These are phyloP conservation scores for Biscogniauxia mediterranea DNA, from an alignment of 2,329 filamentous ascomycete genomes.

Conservation along the genomic window DNA sequence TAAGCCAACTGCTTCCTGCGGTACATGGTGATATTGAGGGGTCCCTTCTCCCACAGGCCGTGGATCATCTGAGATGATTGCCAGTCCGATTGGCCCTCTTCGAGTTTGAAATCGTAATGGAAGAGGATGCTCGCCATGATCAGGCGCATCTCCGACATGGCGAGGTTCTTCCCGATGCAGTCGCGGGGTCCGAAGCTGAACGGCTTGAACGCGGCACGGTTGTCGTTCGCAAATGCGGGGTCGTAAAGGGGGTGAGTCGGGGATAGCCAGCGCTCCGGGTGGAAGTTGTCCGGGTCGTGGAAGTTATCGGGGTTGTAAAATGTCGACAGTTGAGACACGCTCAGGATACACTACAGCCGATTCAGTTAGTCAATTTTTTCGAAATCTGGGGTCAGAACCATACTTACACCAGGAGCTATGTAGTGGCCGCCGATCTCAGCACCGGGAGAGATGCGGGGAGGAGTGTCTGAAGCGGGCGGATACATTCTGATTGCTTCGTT, in stretches of 20 bases:
- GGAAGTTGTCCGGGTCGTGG: constrained; percentile 9
- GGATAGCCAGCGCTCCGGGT: constrained; percentile 14
- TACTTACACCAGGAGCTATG: background rate
- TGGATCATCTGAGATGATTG: background rate
- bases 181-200: constrained; percentile 15
- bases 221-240: constrained; percentile 2
- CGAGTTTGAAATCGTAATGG: constrained; percentile 5
- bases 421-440: constrained; percentile 3
- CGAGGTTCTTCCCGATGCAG: constrained; percentile 13
- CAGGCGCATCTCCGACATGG: constrained; percentile 1
- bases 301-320: constrained; percentile 10
- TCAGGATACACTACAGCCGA: background rate
- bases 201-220: constrained; percentile 7
- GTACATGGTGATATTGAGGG: background rate
- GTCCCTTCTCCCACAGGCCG: constrained; percentile 2
- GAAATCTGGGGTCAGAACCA: background rate
- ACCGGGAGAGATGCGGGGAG: constrained; percentile 4
- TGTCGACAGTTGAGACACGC: background rate
- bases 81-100: background rate
- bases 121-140: constrained; percentile 2
- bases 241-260: constrained; percentile 7
- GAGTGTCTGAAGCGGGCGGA: background rate
- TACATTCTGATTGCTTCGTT: constrained; percentile 2
- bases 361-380: background rate
- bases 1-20: background rate